Conservation (phyloP, 2,329 filamentous ascomycete species). For the Xylaria sp. region DNA sequence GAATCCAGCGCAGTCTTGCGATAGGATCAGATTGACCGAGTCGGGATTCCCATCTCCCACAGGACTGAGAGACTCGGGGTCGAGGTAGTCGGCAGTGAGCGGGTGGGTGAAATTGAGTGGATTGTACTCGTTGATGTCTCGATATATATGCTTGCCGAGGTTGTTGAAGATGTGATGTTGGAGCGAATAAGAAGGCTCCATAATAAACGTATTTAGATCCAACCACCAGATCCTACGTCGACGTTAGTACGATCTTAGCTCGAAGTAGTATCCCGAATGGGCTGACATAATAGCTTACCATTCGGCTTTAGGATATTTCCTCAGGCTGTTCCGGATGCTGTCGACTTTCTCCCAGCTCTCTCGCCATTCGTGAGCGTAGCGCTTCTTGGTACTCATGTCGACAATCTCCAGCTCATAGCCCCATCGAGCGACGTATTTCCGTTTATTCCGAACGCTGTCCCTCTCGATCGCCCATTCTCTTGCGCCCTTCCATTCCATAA, state of each 20-base stretch:
- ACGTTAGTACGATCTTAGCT: conserved; percentile 8
- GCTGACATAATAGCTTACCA: conserved; percentile 57
- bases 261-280: not conserved
- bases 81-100: conserved; percentile 66
- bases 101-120: conserved; percentile 91
- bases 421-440: conserved; percentile 79
- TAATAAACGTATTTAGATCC: conserved; percentile 94
- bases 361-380: conserved; percentile 97
- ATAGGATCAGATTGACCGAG: conserved; percentile 81
- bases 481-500: conserved; percentile 98
- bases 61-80: conserved; percentile 64
- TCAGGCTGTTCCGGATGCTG: conserved; percentile 78
- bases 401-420: conserved; percentile 94
- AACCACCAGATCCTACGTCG: conserved; percentile 94
- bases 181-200: conserved; percentile 89
- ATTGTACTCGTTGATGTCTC: conserved; percentile 95
- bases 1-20: conserved; percentile 93
- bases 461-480: conserved; percentile 97
- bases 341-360: conserved; percentile 99
- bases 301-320: conserved; percentile 91
- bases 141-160: conserved; percentile 70
- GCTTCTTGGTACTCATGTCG: conserved; percentile 98
- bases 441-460: conserved; percentile 93
- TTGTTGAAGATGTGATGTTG: conserved; percentile 86
- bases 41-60: conserved; percentile 70